These are phyloP conservation scores for Coffea humblotiana DNA, from an alignment of 305 asterid genomes.

Conservation along the genomic window DNA sequence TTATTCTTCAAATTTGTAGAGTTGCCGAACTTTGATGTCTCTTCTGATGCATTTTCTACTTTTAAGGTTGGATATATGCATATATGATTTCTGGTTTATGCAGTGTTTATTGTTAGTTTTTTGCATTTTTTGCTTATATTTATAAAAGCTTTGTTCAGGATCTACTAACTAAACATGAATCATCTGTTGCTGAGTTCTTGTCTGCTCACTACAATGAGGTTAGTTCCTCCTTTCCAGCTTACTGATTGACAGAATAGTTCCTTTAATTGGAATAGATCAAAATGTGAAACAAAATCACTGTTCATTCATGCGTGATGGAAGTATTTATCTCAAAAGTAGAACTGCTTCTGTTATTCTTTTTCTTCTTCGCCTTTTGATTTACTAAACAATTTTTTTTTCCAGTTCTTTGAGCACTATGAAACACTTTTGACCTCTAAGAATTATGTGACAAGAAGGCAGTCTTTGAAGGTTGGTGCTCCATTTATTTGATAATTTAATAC, in stretches of 20 bases:
- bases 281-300: background rate
- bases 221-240: conserved; percentile 24
- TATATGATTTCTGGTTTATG: background rate
- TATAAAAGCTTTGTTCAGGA: conserved; percentile 48
- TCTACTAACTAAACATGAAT: conserved; percentile 76
- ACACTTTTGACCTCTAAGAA: conserved; percentile 74
- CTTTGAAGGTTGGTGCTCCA: conserved; percentile 77
- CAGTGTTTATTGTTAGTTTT: background rate
- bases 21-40: conserved; percentile 86
- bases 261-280: background rate
- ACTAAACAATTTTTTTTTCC: conserved; percentile 27
- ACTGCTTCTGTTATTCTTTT: background rate
- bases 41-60: conserved; percentile 95
- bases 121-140: background rate
- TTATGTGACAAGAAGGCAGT: conserved; percentile 97
- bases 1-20: conserved; percentile 88
- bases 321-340: background rate
- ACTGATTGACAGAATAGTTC: conserved; percentile 6
- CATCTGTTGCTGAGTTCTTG: conserved; percentile 80
- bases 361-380: conserved; percentile 1
- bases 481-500: conserved; percentile 23
- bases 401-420: conserved; percentile 95
- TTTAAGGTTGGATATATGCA: conserved; percentile 69
- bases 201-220: conserved; percentile 76
- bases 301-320: background rate